These are phyloP conservation scores for Puccinia polysora DNA, from an alignment of 1,284 basidiomycete species.

Conservation along the genomic window DNA sequence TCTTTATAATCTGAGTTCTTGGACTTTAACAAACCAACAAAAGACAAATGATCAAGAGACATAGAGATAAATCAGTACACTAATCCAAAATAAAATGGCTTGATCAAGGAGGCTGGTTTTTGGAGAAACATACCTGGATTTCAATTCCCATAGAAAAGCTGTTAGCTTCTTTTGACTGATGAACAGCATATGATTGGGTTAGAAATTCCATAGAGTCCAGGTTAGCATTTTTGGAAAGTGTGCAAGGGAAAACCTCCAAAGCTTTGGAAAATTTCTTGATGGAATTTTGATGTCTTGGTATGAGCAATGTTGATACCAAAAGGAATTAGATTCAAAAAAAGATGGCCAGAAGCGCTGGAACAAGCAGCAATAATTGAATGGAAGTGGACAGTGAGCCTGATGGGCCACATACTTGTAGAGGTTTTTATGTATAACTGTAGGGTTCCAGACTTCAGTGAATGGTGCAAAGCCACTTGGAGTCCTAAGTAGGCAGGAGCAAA, in stretches of 20 bases:
- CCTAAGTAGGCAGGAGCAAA: too few relatives aligned
- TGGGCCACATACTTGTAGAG: too few relatives aligned
- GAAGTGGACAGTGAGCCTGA: too few relatives aligned
- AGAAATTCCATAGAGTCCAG: slow-evolving; percentile 88
- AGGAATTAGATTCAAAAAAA: too few relatives aligned
- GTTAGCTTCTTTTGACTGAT: slow-evolving; percentile 61
- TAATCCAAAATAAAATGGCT: slow-evolving; percentile 1
- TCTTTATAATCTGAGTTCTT: slow-evolving; percentile 64
- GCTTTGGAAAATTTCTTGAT: slow-evolving; percentile 86
- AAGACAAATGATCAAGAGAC: slow-evolving; percentile 1
- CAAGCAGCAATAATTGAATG: too few relatives aligned
- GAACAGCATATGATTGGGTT: slow-evolving; percentile 80
- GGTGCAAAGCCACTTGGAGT: too few relatives aligned
- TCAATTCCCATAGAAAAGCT: slow-evolving; percentile 77
- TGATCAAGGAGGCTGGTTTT: too few relatives aligned
- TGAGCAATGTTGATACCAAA: too few relatives aligned
- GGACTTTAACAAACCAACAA: slow-evolving; percentile 56
- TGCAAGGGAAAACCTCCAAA: slow-evolving; percentile 86
- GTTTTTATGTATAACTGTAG: too few relatives aligned
- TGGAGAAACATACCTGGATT: slow-evolving; percentile 70
- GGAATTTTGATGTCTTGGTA: too few relatives aligned
- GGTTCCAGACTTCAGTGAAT: too few relatives aligned
- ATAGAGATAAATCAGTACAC: not conserved
- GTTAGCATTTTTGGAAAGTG: slow-evolving; percentile 92
- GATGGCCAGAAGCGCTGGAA: too few relatives aligned